Conservation (phyloP, 1,284 basidiomycete species). For the Rhodotorula sp. region DNA sequence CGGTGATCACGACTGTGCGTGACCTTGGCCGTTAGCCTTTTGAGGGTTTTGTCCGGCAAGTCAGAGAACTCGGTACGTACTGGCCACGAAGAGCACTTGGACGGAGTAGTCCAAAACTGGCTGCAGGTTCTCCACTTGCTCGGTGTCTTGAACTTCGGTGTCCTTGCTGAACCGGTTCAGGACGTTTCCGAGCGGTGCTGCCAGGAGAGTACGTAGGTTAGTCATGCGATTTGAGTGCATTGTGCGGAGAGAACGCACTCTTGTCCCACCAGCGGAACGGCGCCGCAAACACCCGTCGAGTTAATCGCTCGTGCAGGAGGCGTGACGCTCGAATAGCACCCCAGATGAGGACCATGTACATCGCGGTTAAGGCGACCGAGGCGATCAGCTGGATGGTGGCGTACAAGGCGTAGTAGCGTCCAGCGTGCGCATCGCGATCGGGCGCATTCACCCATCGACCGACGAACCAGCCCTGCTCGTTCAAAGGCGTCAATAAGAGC, state of each 20-base stretch:
- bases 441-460: slow-evolving; percentile 49
- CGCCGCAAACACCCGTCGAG: slow-evolving; percentile 82
- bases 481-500: not conserved
- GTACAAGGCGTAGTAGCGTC: slow-evolving; percentile 75
- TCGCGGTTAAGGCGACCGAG: slow-evolving; percentile 40
- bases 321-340: slow-evolving; percentile 32
- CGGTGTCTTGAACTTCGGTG: slow-evolving; percentile 86
- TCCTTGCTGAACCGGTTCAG: slow-evolving; percentile 78
- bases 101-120: slow-evolving; percentile 36
- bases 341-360: slow-evolving; percentile 37
- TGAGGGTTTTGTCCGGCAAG: not conserved
- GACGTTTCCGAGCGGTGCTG: slow-evolving; percentile 21
- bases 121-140: slow-evolving; percentile 73
- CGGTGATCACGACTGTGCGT: slow-evolving; percentile 55
- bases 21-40: no score
- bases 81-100: slow-evolving; percentile 35
- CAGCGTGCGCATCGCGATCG: slow-evolving; percentile 40
- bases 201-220: not conserved
- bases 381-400: slow-evolving; percentile 54
- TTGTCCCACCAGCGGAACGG: slow-evolving; percentile 41
- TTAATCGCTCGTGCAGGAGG: slow-evolving; percentile 53
- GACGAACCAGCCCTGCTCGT: slow-evolving; percentile 34
- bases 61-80: not conserved
- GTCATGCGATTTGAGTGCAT: not conserved
- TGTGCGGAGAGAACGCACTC: not conserved